Percentiles rank a stretch among this genome's conserved stretches.
Conservation (phyloP, 1,284 basidiomycete species). For the Coriolopsis trogii region DNA sequence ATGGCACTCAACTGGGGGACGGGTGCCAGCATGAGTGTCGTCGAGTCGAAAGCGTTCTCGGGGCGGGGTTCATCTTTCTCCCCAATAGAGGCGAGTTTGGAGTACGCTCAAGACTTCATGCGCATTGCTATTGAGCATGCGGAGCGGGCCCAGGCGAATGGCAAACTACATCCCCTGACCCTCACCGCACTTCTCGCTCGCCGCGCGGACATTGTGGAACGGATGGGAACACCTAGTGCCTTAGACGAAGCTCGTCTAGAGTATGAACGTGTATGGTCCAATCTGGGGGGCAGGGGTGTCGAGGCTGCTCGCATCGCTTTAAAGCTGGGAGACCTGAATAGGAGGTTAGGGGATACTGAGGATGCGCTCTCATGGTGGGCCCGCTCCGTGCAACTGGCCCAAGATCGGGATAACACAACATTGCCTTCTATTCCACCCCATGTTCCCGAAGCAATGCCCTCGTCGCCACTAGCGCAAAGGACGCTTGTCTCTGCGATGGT, state of each 20-base stretch:
- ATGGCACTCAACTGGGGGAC: slow-evolving; percentile 75
- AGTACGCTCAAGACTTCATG: slow-evolving; percentile 60
- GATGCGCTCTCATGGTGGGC: slow-evolving; percentile 71
- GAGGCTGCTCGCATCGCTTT: slow-evolving; percentile 60
- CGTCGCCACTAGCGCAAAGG: slow-evolving; percentile 69
- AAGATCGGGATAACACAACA: slow-evolving; percentile 27
- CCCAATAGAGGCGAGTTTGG: slow-evolving; percentile 54
- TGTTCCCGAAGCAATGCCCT: slow-evolving; percentile 49
- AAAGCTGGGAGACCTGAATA: slow-evolving; percentile 68
- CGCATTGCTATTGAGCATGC: slow-evolving; percentile 52
- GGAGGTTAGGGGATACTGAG: slow-evolving; percentile 51
- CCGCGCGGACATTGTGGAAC: slow-evolving; percentile 69
- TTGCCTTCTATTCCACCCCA: slow-evolving; percentile 21
- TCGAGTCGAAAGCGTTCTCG: slow-evolving; percentile 41
- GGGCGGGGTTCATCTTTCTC: slow-evolving; percentile 42
- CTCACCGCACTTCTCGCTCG: slow-evolving; percentile 61
- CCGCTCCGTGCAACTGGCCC: slow-evolving; percentile 51
- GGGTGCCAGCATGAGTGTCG: slow-evolving; percentile 45
- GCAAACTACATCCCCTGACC: slow-evolving; percentile 52
- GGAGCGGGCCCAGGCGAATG: slow-evolving; percentile 38
- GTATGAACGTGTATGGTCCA: slow-evolving; percentile 67
- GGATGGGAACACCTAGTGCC: slow-evolving; percentile 60
- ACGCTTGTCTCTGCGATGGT: slow-evolving; percentile 67
- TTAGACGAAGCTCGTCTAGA: slow-evolving; percentile 61
- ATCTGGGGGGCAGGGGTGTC: slow-evolving; percentile 41